Evolutionary conservation across 2,329 filamentous ascomycete species (phyloP).

Genomic region (Pochonia chlamydosporia): DNA sequence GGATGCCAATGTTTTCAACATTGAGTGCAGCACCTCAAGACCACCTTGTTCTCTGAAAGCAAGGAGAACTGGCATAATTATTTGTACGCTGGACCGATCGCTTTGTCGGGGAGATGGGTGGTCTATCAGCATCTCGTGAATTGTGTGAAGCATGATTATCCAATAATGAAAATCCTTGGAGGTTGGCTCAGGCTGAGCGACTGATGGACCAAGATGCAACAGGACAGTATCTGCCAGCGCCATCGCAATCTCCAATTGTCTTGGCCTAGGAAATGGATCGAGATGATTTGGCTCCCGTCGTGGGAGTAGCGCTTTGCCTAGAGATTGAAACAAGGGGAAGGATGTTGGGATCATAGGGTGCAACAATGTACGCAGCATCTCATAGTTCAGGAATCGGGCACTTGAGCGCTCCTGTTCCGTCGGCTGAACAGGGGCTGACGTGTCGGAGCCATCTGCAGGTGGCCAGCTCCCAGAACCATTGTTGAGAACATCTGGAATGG

Average conservation of each 20-base stretch:
- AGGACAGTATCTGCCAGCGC: constrained; percentile 68
- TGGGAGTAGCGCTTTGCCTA: constrained; percentile 75
- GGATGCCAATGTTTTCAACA: constrained; percentile 60
- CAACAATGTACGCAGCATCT: constrained; percentile 69
- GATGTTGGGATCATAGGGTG: constrained; percentile 73
- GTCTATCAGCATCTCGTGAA: constrained; percentile 76
- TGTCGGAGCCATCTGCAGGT: constrained; percentile 16
- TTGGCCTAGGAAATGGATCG: constrained; percentile 52
- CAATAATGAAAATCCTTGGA: constrained; percentile 71
- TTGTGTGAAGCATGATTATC: constrained; percentile 71
- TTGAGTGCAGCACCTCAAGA: constrained; percentile 64
- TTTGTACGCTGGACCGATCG: constrained; percentile 44
- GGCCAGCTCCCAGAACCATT: constrained; percentile 19
- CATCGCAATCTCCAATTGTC: constrained; percentile 51
- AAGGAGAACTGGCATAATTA: constrained; percentile 71
- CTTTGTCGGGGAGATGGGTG: constrained; percentile 41
- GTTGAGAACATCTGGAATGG: constrained; percentile 26
- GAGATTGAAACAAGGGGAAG: constrained; percentile 77
- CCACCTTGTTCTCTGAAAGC: constrained; percentile 82
- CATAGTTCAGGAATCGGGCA: constrained; percentile 64
- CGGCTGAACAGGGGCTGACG: constrained; percentile 20
- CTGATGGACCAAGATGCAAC: constrained; percentile 52
- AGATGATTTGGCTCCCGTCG: constrained; percentile 54
- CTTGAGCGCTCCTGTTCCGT: constrained; percentile 38
- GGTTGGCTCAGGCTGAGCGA: constrained; percentile 39